These are phyloP conservation scores for baker's yeast (Saccharomyces cerevisiae) DNA, from an alignment of 805 yeast species.

Conservation along the genomic window DNA sequence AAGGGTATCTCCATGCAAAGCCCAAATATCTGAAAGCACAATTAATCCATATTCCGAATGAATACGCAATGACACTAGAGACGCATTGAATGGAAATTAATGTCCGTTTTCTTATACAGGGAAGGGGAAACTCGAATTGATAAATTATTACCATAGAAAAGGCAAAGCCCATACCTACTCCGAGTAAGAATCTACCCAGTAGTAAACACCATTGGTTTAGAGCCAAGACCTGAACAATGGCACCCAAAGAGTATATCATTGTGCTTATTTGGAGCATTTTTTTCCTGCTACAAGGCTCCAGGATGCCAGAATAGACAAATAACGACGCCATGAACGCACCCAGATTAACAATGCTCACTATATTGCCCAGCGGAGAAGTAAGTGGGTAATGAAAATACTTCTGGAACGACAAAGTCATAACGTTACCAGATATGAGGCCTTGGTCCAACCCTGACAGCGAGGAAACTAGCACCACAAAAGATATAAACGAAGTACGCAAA, in stretches of 20 bases:
- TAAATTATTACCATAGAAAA: conserved; percentile 82
- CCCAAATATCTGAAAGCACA: conserved; percentile 30
- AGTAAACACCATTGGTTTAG: conserved; percentile 47
- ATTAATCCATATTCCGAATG: conserved; percentile 81
- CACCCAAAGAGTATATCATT: conserved; percentile 39
- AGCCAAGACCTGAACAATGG: conserved; percentile 60
- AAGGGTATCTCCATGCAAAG: conserved; percentile 61
- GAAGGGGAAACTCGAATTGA: conserved; percentile 83
- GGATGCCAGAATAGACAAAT: conserved; percentile 33
- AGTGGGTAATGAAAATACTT: conserved; percentile 65
- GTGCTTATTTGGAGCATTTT: not conserved
- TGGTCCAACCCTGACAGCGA: conserved; percentile 76
- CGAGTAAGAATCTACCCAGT: conserved; percentile 70
- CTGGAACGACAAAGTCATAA: conserved; percentile 65
- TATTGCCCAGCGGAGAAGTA: conserved; percentile 68
- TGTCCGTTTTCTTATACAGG: conserved; percentile 67
- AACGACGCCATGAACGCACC: conserved; percentile 80
- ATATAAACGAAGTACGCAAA: conserved; percentile 32
- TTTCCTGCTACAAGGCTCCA: not conserved
- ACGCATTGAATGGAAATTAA: conserved; percentile 84
- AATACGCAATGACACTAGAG: conserved; percentile 76
- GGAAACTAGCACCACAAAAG: conserved; percentile 39
- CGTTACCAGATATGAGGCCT: conserved; percentile 84
- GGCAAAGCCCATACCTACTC: conserved; percentile 80
- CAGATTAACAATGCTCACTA: conserved; percentile 80